These are phyloP conservation scores for Zygosaccharomyces kombuchaensis DNA, from an alignment of 805 yeast genomes.

Conservation along the genomic window DNA sequence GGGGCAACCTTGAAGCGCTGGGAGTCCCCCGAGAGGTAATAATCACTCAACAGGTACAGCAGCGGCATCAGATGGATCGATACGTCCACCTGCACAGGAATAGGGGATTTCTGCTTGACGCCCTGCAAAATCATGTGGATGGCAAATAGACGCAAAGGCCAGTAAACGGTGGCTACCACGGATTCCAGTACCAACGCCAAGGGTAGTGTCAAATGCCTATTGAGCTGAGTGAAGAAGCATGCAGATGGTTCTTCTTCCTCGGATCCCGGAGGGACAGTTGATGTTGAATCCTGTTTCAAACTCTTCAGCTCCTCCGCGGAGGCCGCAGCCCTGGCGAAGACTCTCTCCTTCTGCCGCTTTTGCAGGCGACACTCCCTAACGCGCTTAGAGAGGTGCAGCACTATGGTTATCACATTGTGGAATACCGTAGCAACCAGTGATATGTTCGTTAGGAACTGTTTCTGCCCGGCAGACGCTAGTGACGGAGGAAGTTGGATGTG, in stretches of 20 bases:
- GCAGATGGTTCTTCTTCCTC: neutral
- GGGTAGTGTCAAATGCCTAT: constrained; percentile 39
- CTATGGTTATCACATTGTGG: constrained; percentile 39
- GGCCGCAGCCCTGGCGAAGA: constrained; percentile 3
- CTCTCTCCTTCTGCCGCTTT: neutral
- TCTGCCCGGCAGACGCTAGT: constrained; percentile 56
- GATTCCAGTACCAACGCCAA: constrained; percentile 54
- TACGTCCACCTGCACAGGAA: constrained; percentile 52
- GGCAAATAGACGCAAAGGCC: constrained; percentile 60
- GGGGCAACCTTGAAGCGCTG: constrained; percentile 36
- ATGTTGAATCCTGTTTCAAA: neutral
- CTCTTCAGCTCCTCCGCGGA: constrained; percentile 11
- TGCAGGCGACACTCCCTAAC: neutral
- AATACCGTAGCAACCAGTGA: constrained; percentile 47
- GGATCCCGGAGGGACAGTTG: neutral
- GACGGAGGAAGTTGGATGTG: constrained; percentile 43
- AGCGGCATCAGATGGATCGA: constrained; percentile 59
- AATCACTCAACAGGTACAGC: constrained; percentile 48
- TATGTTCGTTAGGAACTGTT: constrained; percentile 70
- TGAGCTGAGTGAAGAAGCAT: constrained; percentile 26
- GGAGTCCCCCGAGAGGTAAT: constrained; percentile 45
- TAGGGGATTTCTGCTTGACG: constrained; percentile 24
- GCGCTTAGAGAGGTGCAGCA: constrained; percentile 32
- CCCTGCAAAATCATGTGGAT: constrained; percentile 44
- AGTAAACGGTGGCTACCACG: constrained; percentile 60